phyloP scores from a whole-genome alignment of 1,284 basidiomycete genomes.

The Cutaneotrichosporon sp. region DNA sequence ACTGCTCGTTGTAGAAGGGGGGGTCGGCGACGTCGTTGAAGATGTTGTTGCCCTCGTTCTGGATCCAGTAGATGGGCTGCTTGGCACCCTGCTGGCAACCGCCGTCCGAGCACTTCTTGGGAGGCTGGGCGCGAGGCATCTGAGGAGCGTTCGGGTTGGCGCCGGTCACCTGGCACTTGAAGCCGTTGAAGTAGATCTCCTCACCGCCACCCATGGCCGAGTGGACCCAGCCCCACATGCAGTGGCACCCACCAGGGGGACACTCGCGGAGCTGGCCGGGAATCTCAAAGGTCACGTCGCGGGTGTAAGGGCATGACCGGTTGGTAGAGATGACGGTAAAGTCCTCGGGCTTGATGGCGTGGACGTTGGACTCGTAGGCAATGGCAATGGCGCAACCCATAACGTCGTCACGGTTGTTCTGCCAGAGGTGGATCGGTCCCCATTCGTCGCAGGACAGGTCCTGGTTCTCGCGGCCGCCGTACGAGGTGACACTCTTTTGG shows the following conservation, averaged over 20 bases:
- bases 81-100: constrained; percentile 38
- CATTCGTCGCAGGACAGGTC: constrained; percentile 1
- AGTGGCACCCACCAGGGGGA: constrained; percentile 62
- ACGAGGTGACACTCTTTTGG: constrained; percentile 11
- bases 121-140: constrained; percentile 38
- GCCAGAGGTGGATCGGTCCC: constrained; percentile 6
- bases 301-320: constrained; percentile 67
- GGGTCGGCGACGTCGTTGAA: constrained; percentile 47
- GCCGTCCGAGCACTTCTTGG: constrained; percentile 27
- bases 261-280: constrained; percentile 67
- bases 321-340: constrained; percentile 70
- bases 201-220: constrained; percentile 24
- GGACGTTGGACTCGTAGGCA: constrained; percentile 63
- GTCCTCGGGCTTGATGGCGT: constrained; percentile 62
- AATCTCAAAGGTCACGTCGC: constrained; percentile 64
- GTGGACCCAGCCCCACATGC: constrained; percentile 69
- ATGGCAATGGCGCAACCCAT: constrained; percentile 57
- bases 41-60: constrained; percentile 56
- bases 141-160: constrained; percentile 29
- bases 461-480: background rate
- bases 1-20: constrained; percentile 43
- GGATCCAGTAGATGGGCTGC: constrained; percentile 22
- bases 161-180: constrained; percentile 47
- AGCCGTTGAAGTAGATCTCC: constrained; percentile 40
- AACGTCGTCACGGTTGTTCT: background rate